Evolutionary conservation across 768 basidiomycete species (phyloP), one percentile per base, ranked within the genome.

Genomic region (Boletus subparvulus): DNA sequence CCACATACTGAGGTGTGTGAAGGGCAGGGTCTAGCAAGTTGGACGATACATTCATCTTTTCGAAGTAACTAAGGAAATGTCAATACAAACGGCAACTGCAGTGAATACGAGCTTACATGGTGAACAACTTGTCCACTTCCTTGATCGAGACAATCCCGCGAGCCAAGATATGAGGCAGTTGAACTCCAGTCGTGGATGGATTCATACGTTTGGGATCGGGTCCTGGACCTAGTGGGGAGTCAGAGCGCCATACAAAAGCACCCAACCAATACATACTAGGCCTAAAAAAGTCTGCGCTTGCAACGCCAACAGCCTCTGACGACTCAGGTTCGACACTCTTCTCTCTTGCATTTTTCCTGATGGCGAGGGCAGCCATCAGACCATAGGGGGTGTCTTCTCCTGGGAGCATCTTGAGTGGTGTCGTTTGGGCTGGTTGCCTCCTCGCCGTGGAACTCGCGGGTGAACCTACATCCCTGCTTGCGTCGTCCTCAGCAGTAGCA

Each of bases 1-100:
- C 88, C 2, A 90, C 90, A 60, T 79, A 81, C 51, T 88, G 87
- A 6, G 93, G 87, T 0, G 92, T 94, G 67, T 98, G 94, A 21
- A 96, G 79, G 33, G 82, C 80, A 11, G 88, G 87, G 62, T 95
- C 94, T 21, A 96, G 75, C 26, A 96, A 69, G 3, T 87, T 92
- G 19, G 91, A 74, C 0, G 90, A 91, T 9, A 83, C 74, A 64
- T 92, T 92, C 82, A 93, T 90, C 61, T 82, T 80, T 48, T 87
- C 83, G 62, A 88, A 91, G 69, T 83, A 92, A 54, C 88, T 90
- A 64, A 52, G 11, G 55, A 54, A 30, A 41, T 6, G 54, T 64
- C 48, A 43, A 50, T 28, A 47, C 47, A n/a, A 32, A 44, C 14
- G 43, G 14, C 35, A 24, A 16, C 13, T 7, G n/a, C 11, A 26